Conservation (phyloP, 352 stramenopile genomes). For the Halophytophthora batemanensis region DNA sequence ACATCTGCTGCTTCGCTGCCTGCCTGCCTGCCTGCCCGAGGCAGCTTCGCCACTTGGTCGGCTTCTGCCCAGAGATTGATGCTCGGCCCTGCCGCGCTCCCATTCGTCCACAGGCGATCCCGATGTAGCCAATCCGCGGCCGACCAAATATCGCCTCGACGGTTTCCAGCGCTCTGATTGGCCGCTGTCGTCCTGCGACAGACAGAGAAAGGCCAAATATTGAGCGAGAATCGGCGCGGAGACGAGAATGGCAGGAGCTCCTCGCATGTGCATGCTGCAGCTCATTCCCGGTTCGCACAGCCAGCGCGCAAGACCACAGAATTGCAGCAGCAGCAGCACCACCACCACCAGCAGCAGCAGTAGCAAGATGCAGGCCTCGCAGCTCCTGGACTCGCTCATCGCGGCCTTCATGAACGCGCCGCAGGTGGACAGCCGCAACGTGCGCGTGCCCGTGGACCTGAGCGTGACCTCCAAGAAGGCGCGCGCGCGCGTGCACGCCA, state of each 20-base stretch:
- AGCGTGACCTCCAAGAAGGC: conserved; percentile 40
- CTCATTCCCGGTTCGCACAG: too few relatives aligned
- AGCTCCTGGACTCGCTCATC: conserved; percentile 56
- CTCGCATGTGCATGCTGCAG: too few relatives aligned
- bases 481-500: conserved; percentile 42
- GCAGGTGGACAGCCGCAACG: conserved; percentile 66
- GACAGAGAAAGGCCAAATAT: too few relatives aligned
- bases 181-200: too few relatives aligned
- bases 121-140: background rate
- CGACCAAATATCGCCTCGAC: conserved; percentile 4
- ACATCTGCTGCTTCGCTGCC: too few relatives aligned
- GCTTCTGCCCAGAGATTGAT: too few relatives aligned
- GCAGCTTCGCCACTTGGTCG: too few relatives aligned
- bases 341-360: conserved; percentile 1
- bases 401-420: conserved; percentile 76
- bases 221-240: background rate
- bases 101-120: conserved; percentile 25
- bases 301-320: too few relatives aligned
- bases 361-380: conserved; percentile 32
- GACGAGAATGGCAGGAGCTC: too few relatives aligned
- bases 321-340: too few relatives aligned
- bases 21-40: too few relatives aligned
- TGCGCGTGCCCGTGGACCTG: conserved; percentile 64
- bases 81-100: too few relatives aligned
- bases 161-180: conserved; percentile 12